Evolutionary conservation across 768 basidiomycete genomes (phyloP), one percentile per base, ranked within the genome.

Genomic region (Rhodotorula babjevae): DNA sequence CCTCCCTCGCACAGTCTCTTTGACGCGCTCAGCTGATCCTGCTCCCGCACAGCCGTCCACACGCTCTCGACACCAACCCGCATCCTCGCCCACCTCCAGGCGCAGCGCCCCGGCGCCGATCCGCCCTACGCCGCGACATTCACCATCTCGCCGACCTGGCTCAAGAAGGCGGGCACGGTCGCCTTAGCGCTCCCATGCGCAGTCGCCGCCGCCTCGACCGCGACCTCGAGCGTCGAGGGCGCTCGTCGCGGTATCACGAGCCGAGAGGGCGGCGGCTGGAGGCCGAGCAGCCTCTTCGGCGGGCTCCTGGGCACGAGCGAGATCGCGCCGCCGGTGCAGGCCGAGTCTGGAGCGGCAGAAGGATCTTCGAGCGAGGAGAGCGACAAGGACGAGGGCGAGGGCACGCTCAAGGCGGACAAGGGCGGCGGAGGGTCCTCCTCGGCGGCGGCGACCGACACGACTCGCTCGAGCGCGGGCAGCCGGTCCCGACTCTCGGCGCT

Each of bases 201-300:
- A 40, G 40, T 33, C 36, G 29, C 53, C 6, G 40, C 42, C 15
- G 40, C 18, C 3, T 33, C 44, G 25, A 42, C 44, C 18, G 47
- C 50, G 3, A 12, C 56, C 1, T 29, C 53, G 2, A 18, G n/a
- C 9, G n/a, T n/a, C n/a, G 53, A 55, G 11, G 27, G 27, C 33
- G 21, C 33, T 62, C 67, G 63, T 56, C 29, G 36, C 23, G 36
- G 69, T n/a, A 53, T 72, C 63, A 46, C 42, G 12, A 55, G 40
- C 27, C 61, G 66, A 11, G 67, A 73, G 1, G 63, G 64, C 18
- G 59, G 89, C 89, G 3, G 89, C 89, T 65, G 88, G 89, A 78
- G 92, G 88, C 91, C 92, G 87, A 80, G 86, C 87, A 68, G 85
- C 89, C 27, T 86, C 87, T 29, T 89, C 85, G 72, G 85, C 87